Evolutionary conservation across 768 basidiomycete genomes (phyloP).

Genomic region (Auricularia auricula-judae): DNA sequence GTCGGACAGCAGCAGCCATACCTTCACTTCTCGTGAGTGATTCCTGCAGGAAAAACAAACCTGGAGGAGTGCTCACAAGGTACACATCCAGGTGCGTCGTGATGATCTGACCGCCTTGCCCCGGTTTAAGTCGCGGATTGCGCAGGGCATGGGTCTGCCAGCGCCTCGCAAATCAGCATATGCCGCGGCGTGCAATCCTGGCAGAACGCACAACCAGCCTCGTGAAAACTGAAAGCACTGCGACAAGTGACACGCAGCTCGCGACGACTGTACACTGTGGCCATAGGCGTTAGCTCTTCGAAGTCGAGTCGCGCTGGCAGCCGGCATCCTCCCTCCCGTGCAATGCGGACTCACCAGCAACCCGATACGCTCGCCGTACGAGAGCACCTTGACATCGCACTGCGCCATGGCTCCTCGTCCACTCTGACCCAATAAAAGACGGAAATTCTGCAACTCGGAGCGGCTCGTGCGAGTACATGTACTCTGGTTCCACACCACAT

Average conservation of each 20-base stretch:
- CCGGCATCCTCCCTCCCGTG: too few species aligned
- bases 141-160: neutral
- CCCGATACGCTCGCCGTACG: too few species aligned
- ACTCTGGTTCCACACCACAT: too few species aligned
- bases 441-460: too few species aligned
- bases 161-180: constrained; percentile 7
- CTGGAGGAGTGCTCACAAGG: constrained; percentile 20
- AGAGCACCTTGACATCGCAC: too few species aligned
- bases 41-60: constrained; percentile 11
- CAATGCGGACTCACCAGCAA: too few species aligned
- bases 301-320: too few species aligned
- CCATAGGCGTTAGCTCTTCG: neutral
- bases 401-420: too few species aligned
- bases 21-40: constrained; percentile 1
- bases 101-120: constrained; percentile 12
- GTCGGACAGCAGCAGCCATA: constrained; percentile 20
- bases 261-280: constrained; percentile 7
- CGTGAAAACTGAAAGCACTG: constrained; percentile 22
- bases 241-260: constrained; percentile 23
- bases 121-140: constrained; percentile 6
- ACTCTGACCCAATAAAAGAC: too few species aligned
- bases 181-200: constrained; percentile 18
- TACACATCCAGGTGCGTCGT: constrained; percentile 29
- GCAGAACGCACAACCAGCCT: constrained; percentile 21
- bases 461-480: too few species aligned